Base-by-base conservation (phyloP, 2,329 filamentous ascomycete genomes). In the Paecilomyces sp. region DNA sequence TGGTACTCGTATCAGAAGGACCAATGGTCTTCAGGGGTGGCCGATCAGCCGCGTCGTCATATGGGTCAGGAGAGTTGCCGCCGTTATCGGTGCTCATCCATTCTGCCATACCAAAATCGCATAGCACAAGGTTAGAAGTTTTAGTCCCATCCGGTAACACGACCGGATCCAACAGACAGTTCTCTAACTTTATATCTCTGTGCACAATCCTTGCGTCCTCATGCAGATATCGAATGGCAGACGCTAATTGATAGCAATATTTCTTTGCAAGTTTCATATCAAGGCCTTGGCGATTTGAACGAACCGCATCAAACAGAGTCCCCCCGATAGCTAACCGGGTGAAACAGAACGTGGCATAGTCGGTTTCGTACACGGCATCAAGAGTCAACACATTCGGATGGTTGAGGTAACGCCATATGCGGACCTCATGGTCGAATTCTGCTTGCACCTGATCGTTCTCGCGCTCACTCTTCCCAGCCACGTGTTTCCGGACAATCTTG, bases 61-160 rank as follows among this genome's bases (percentile, higher is more conserved):
- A 79, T 6, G 81, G 80, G 61, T 82, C 80, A 12, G 78, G 75
- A 9, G 80, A 79, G 60, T 79, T 77, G 28, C 77, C 76, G 24
- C 80, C 80, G 61, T 80, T 79, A 61, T 85, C 84, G 59, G 77
- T 81, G 24, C 80, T 79, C 63, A 88, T 80, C 76, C 86, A 88
- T 68, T 88, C 86, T 12, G 86, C 85, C 77, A 89, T 86, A 55
- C 86, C 86, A 67, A 89, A 89, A 68, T 89, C 86, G 70, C 85
- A 88, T 4, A 89, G 78, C 3, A 87, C 80, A 6, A 89, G 68
- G 36, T 82, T 81, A 8, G 84, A 85, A 15, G 82, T 79, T 41
- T 82, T 76, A 0, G 70, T 72, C 9, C 78, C 78, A 4, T 80
- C 78, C 7, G 79, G 69, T 3, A 77, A 74, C 5, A 74, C 74